Evolutionary conservation across 1,139 yeast genomes (phyloP).

Genomic region (Scheffersomyces lignicola): DNA sequence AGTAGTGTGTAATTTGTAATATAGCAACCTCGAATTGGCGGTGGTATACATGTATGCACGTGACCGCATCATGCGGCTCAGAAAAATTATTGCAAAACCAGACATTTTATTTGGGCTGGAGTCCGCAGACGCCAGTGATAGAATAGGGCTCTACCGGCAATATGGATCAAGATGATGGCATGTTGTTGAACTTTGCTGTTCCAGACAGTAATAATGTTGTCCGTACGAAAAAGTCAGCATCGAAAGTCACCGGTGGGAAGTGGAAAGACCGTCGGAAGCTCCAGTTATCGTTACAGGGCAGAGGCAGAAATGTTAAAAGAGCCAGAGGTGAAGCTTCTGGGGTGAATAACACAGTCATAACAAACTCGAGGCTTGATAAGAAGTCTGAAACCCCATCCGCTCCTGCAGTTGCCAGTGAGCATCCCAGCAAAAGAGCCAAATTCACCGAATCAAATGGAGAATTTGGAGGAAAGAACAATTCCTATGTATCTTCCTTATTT

Average conservation of each 20-base stretch:
- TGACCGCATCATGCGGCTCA: conserved; percentile 5
- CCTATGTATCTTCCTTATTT: conserved; percentile 83
- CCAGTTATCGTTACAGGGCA: conserved; percentile 48
- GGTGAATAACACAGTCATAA: conserved; percentile 37
- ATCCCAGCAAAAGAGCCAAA: conserved; percentile 25
- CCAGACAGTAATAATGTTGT: conserved; percentile 22
- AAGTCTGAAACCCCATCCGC: conserved; percentile 7
- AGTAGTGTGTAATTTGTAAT: not conserved
- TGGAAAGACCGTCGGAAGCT: conserved; percentile 78
- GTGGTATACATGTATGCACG: not conserved
- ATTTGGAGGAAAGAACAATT: conserved; percentile 50
- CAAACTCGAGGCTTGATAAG: conserved; percentile 19
- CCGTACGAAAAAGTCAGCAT: conserved; percentile 14
- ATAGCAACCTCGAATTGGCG: too few species aligned
- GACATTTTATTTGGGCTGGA: not conserved
- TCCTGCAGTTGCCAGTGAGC: too few species aligned
- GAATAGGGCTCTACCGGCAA: not conserved
- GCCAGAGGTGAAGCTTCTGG: conserved; percentile 29
- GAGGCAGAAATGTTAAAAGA: conserved; percentile 37
- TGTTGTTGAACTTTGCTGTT: conserved; percentile 62
- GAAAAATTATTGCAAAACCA: not conserved
- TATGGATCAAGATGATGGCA: conserved; percentile 56
- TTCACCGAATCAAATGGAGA: conserved; percentile 47
- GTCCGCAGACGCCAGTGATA: not conserved
- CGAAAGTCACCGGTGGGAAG: conserved; percentile 64